Percentiles rank a stretch among this genome's conserved stretches.
Conservation (phyloP, 257 asterid species). For the Petunia axillaris region DNA sequence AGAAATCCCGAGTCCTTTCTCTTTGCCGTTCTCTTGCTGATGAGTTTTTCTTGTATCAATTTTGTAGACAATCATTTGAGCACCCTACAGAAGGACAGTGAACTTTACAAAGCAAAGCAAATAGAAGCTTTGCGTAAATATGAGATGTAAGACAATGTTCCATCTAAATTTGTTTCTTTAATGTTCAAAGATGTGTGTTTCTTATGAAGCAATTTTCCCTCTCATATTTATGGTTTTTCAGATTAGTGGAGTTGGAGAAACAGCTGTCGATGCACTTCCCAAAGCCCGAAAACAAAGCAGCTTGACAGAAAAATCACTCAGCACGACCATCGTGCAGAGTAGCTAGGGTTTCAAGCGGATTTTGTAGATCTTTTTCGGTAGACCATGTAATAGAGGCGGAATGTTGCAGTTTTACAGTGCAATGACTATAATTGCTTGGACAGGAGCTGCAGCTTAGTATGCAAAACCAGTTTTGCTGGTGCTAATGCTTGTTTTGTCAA, state of each 20-base stretch:
- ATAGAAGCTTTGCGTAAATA: constrained; percentile 79
- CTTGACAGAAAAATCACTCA: constrained; percentile 1
- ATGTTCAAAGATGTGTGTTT: not conserved
- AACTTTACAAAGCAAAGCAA: constrained; percentile 71
- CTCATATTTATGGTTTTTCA: constrained; percentile 38
- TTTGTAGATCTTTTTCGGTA: not conserved
- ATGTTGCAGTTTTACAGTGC: too few relatives aligned
- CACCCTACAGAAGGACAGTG: constrained; percentile 68
- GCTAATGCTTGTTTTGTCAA: not conserved
- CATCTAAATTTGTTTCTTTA: constrained; percentile 13
- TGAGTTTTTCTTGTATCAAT: constrained; percentile 14
- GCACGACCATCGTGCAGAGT: not conserved
- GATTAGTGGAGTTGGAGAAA: constrained; percentile 90
- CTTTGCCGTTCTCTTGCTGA: not conserved
- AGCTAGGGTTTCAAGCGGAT: not conserved
- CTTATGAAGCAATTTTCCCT: constrained; percentile 5
- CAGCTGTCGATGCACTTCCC: constrained; percentile 67
- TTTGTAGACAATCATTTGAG: constrained; percentile 54
- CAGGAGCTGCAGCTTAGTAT: not conserved
- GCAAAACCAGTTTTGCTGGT: not conserved
- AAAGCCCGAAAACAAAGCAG: constrained; percentile 27
- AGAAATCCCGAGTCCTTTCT: not conserved
- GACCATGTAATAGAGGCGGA: not conserved
- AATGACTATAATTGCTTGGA: not conserved
- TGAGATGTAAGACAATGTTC: constrained; percentile 57